Evolutionary conservation across 2,329 filamentous ascomycete genomes (phyloP).

Genomic region (Coleophoma cylindrospora): DNA sequence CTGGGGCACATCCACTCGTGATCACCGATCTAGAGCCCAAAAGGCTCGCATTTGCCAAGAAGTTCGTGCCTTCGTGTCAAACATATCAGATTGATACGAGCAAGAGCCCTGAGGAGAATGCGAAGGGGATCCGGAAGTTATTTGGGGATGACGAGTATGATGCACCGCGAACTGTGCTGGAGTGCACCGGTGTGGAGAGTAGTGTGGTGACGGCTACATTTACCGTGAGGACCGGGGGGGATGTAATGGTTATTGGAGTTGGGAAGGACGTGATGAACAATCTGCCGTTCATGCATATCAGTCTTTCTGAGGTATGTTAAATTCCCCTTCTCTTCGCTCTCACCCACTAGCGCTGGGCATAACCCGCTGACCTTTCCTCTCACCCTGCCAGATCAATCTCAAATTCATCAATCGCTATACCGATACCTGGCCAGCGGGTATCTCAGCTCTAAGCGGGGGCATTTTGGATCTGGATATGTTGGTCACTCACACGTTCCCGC

Average conservation of each 20-base stretch:
- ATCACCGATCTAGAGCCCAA: conserved; percentile 56
- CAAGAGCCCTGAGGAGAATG: conserved; percentile 43
- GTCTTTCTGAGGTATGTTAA: conserved; percentile 18
- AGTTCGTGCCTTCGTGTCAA: conserved; percentile 46
- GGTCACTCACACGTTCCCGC: conserved; percentile 57
- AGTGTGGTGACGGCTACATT: conserved; percentile 56
- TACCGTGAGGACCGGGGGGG: conserved; percentile 51
- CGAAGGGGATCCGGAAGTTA: conserved; percentile 44
- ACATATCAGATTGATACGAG: conserved; percentile 48
- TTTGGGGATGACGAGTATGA: conserved; percentile 45
- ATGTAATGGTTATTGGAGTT: conserved; percentile 60
- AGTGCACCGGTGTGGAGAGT: conserved; percentile 63
- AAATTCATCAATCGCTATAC: conserved; percentile 68
- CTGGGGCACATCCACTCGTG: conserved; percentile 57
- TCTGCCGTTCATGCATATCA: conserved; percentile 28
- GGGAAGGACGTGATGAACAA: conserved; percentile 59
- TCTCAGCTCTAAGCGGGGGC: conserved; percentile 52
- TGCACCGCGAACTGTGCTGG: conserved; percentile 53
- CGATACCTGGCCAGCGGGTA: conserved; percentile 65
- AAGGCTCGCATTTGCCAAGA: conserved; percentile 51
- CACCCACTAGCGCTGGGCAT: too few relatives aligned
- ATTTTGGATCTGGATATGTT: conserved; percentile 57
- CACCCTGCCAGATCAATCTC: conserved; percentile 50
- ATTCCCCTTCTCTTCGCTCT: neutral
- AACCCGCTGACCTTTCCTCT: too few relatives aligned